Conservation (phyloP, 208 protist species). For the Strigomonas culicis region DNA sequence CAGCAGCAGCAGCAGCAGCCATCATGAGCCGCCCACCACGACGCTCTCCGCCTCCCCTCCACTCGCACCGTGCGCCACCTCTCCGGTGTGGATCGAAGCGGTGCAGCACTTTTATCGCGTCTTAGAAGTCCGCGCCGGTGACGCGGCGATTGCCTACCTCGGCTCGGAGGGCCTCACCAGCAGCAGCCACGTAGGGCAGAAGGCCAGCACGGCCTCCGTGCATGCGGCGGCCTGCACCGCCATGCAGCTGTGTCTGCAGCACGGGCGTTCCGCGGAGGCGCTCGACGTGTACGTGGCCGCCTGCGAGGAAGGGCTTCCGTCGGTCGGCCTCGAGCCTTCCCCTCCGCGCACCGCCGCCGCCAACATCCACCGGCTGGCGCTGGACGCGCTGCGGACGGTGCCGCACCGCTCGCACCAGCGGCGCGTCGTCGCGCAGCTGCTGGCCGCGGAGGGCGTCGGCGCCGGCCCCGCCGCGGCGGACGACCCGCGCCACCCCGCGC, state of each 20-base stretch:
- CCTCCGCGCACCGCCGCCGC: background rate
- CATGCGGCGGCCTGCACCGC: conserved; percentile 18
- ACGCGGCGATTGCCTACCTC: too few species aligned
- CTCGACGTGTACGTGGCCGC: conserved; percentile 43
- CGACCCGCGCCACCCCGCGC: background rate
- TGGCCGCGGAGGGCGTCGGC: conserved; percentile 24
- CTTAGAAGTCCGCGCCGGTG: background rate
- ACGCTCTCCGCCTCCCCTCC: too few species aligned
- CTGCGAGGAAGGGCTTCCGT: conserved; percentile 22
- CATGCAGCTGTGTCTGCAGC: conserved; percentile 54
- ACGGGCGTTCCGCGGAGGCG: conserved; percentile 43
- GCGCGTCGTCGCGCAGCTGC: conserved; percentile 22
- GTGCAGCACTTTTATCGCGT: too few species aligned
- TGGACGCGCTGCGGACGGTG: conserved; percentile 30
- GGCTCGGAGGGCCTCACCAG: too few species aligned
- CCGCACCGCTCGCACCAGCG: conserved; percentile 28
- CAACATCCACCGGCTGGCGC: conserved; percentile 25
- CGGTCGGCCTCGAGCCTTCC: too few species aligned
- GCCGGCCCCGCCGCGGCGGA: background rate
- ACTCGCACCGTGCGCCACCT: too few species aligned
- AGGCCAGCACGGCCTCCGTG: background rate
- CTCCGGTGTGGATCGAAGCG: too few species aligned
- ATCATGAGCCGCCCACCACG: too few species aligned
- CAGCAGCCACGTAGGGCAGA: too few species aligned
- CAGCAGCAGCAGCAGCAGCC: too few species aligned